Evolutionary conservation across 768 basidiomycete genomes (phyloP).

Genomic region (Trametes cubensis): DNA sequence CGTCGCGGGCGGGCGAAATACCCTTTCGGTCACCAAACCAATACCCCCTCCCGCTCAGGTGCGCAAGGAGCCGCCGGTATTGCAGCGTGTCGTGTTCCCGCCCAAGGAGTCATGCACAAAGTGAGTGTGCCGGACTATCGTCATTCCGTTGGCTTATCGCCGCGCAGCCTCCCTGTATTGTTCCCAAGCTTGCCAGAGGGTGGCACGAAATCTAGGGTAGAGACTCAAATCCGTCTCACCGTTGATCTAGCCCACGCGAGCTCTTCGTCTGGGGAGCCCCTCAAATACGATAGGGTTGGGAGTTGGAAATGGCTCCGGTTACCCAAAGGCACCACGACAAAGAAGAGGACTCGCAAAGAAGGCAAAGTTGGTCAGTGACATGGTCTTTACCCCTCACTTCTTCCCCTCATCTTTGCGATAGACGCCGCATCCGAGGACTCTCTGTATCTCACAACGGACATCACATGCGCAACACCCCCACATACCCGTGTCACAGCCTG

Average conservation of each 20-base stretch:
- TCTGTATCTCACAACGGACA: slow-evolving; percentile 69
- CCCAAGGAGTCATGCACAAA: slow-evolving; percentile 77
- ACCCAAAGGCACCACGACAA: slow-evolving; percentile 81
- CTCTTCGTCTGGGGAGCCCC: slow-evolving; percentile 57
- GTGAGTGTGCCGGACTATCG: slow-evolving; percentile 43
- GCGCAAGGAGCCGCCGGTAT: slow-evolving; percentile 55
- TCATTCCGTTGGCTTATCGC: slow-evolving; percentile 3
- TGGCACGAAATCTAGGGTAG: slow-evolving; percentile 92
- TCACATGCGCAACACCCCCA: slow-evolving; percentile 82
- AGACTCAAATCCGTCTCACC: slow-evolving; percentile 88
- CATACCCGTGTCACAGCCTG: slow-evolving; percentile 79
- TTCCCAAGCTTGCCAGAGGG: slow-evolving; percentile 80
- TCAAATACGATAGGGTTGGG: slow-evolving; percentile 79
- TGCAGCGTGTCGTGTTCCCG: slow-evolving; percentile 68
- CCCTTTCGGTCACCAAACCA: slow-evolving; percentile 52
- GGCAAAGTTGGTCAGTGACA: slow-evolving; percentile 68
- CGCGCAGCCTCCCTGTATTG: slow-evolving; percentile 71
- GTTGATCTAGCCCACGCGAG: slow-evolving; percentile 76
- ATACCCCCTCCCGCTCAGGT: slow-evolving; percentile 66
- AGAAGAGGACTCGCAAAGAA: slow-evolving; percentile 81
- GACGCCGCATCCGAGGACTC: slow-evolving; percentile 72
- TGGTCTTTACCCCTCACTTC: slow-evolving; percentile 15
- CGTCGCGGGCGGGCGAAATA: not conserved
- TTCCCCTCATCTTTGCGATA: slow-evolving; percentile 32
- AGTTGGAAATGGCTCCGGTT: slow-evolving; percentile 88